Evolutionary conservation across 139 green algal genomes (phyloP).

Genomic region (Yamagishiella unicocca): DNA sequence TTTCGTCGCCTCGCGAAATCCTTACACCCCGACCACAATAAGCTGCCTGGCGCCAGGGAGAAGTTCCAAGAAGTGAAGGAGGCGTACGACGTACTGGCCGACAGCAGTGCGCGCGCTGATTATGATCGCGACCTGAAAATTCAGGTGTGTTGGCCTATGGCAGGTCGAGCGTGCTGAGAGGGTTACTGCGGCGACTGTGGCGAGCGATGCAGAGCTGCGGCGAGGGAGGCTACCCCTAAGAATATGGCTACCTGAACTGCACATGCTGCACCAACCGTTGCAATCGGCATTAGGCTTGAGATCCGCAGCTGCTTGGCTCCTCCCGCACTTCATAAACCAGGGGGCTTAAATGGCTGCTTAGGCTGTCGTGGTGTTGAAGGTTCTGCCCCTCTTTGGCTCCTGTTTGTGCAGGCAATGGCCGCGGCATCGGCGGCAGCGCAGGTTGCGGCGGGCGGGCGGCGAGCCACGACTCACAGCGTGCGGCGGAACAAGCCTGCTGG

Average conservation of each 20-base stretch:
- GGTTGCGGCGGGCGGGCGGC: neutral
- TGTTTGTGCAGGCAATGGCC: neutral
- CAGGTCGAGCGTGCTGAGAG: too few relatives aligned
- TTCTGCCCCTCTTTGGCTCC: neutral
- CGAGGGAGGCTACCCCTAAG: too few relatives aligned
- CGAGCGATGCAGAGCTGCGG: too few relatives aligned
- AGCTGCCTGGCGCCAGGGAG: neutral
- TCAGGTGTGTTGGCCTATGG: constrained; percentile 10
- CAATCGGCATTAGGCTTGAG: too few relatives aligned
- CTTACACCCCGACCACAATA: constrained; percentile 32
- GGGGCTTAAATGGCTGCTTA: too few relatives aligned
- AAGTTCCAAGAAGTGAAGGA: constrained; percentile 38
- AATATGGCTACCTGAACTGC: too few relatives aligned
- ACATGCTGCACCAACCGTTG: too few relatives aligned
- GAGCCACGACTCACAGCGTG: neutral
- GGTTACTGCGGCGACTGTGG: too few relatives aligned
- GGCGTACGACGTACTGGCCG: constrained; percentile 9
- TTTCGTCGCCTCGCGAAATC: constrained; percentile 23
- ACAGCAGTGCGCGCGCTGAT: neutral
- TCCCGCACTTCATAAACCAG: too few relatives aligned
- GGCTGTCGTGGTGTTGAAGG: neutral
- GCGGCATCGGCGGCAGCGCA: neutral
- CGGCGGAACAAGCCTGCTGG: neutral
- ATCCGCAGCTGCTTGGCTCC: too few relatives aligned
- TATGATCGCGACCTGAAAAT: constrained; percentile 18